Percentiles rank a stretch among this genome's conserved stretches.
phyloP scores from a whole-genome alignment of 257 asterid genomes.

The Solanum chilense region DNA sequence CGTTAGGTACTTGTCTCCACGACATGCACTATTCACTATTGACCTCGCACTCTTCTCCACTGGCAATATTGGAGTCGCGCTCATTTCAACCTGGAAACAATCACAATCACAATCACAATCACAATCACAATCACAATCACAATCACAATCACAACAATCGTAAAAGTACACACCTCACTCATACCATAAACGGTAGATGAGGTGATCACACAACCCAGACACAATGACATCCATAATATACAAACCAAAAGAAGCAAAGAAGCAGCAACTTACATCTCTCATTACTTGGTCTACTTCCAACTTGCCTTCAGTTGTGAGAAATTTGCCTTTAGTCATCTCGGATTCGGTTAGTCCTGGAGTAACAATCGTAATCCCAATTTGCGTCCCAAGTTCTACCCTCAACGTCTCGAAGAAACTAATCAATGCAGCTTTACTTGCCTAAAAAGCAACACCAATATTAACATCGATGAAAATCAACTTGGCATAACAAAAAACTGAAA shows the following conservation, averaged over 20 bases:
- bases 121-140: background rate
- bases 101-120: background rate
- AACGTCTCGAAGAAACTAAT: conserved; percentile 58
- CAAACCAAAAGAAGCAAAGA: background rate
- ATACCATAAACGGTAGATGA: background rate
- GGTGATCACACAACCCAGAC: conserved; percentile 8
- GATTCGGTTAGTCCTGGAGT: conserved; percentile 62
- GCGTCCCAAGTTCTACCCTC: conserved; percentile 61
- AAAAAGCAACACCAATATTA: background rate
- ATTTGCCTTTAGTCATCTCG: conserved; percentile 53
- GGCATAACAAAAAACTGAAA: background rate
- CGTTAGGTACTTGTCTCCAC: conserved; percentile 49
- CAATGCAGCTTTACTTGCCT: conserved; percentile 84
- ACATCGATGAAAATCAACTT: background rate
- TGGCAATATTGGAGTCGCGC: conserved; percentile 25
- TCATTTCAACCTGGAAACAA: conserved; percentile 24
- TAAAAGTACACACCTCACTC: background rate
- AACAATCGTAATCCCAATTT: conserved; percentile 47
- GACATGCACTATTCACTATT: conserved; percentile 37
- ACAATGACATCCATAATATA: background rate
- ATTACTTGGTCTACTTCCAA: conserved; percentile 42
- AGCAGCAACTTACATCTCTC: conserved; percentile 41
- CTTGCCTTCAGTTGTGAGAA: conserved; percentile 27
- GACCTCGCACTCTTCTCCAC: conserved; percentile 36
- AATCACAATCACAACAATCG: background rate